phyloP scores from a whole-genome alignment of 768 basidiomycete genomes.

The Pleurotus cornucopiae region DNA sequence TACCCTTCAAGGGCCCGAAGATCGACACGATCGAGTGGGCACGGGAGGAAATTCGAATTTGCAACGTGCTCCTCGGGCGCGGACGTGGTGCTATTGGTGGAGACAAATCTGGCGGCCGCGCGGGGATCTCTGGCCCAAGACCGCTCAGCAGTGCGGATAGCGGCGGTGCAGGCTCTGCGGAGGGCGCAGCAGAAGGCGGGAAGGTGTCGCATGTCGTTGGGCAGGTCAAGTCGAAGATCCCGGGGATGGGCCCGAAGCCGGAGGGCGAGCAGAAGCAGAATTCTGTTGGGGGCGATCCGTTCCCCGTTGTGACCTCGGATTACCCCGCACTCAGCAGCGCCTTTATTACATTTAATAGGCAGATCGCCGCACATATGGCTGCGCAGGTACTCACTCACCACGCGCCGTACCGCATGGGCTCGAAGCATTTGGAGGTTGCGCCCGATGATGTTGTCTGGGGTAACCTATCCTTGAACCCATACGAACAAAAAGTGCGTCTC shows the following conservation, averaged over 20 bases:
- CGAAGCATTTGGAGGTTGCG: constrained; percentile 72
- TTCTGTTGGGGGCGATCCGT: constrained; percentile 18
- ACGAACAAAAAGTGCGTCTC: constrained; percentile 53
- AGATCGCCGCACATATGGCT: constrained; percentile 91
- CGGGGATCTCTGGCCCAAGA: constrained; percentile 6
- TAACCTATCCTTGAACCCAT: constrained; percentile 86
- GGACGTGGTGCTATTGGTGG: constrained; percentile 34
- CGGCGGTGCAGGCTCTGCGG: constrained; percentile 9
- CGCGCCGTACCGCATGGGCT: constrained; percentile 76
- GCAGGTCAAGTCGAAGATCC: background rate
- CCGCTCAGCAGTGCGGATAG: constrained; percentile 9
- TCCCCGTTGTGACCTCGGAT: constrained; percentile 16
- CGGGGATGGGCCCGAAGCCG: constrained; percentile 1
- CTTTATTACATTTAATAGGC: constrained; percentile 88
- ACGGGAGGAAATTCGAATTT: constrained; percentile 62
- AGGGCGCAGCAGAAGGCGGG: constrained; percentile 1
- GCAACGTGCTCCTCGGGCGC: constrained; percentile 48
- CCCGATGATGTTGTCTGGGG: constrained; percentile 91
- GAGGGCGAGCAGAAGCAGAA: constrained; percentile 14
- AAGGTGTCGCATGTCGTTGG: constrained; percentile 1
- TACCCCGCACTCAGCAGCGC: constrained; percentile 68
- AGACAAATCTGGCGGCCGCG: constrained; percentile 22
- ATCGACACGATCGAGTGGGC: constrained; percentile 95
- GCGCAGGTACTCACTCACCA: constrained; percentile 73
- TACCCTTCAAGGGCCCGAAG: constrained; percentile 71